Base-by-base conservation (phyloP, 2,329 filamentous ascomycete genomes). In the Xylariales sp. region DNA sequence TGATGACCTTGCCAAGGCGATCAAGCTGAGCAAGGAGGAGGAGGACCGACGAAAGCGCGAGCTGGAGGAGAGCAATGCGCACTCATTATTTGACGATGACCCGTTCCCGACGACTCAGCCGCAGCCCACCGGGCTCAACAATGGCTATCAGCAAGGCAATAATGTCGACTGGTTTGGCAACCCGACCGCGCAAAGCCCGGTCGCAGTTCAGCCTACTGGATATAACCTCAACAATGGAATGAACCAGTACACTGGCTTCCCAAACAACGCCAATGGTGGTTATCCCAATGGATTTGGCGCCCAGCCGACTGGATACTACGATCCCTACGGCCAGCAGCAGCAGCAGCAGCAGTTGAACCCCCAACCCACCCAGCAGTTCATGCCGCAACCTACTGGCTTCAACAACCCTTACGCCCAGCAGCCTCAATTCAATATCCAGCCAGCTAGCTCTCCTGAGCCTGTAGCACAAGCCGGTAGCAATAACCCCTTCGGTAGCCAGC, bases 131-230 rank as follows among this genome's bases (percentile, higher is more conserved):
- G 91, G 89, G 24, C 89, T 88, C 69, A 97, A 96, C 63, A 90
- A 95, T 66, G 91, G 91, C 32, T 98, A 98, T 56, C 90, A 97
- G 67, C 93, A 98, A 65, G 91, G 95, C 58, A 85, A 85, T 40
- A 88, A 88, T 11, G 93, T 98, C 14, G 93, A 98, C 64, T 97
- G 94, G 80, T 93, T 94, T 53, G 93, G 91, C 42, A 98, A 98
- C 61, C 88, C 90, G 11, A 84, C 97, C 54, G 87, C 91, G 41
- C 82, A 81, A 53, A 79, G 67, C 51, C 83, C 87, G 54, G 74
- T 78, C 59, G 49, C 82, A 90, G 60, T 75, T 30, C 89, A 95
- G 60, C 84, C 80, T 4, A 94, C 88, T 1, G 88, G 88, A n/a
- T 85, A 69, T 49, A 38, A 38, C 28, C 67, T 78, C 60, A 58